These are phyloP conservation scores for Nemania bipapillata DNA, from an alignment of 2,329 filamentous ascomycete species.

Conservation along the genomic window DNA sequence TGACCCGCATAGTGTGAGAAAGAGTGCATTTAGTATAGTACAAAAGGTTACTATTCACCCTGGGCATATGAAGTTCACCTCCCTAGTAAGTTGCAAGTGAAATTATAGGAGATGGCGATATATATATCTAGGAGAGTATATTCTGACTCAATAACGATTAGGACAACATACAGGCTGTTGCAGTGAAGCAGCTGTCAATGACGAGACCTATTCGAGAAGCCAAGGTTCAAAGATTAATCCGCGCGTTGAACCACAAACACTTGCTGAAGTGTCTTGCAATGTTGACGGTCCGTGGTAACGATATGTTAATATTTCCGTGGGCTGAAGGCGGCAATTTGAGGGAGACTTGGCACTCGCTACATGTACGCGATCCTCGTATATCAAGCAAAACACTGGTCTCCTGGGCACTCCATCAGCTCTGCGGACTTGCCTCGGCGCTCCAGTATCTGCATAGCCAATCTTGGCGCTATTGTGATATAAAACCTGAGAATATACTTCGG, in stretches of 20 bases:
- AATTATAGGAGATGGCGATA: background rate
- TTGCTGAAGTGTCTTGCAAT: background rate
- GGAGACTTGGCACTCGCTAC: background rate
- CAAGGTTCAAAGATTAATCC: background rate
- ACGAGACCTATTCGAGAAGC: background rate
- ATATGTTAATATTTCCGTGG: background rate
- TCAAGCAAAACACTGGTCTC: background rate
- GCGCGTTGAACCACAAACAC: background rate
- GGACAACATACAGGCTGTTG: background rate
- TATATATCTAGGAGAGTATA: background rate
- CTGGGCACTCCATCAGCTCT: background rate
- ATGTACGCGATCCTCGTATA: background rate
- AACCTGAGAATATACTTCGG: conserved; percentile 2
- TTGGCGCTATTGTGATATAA: conserved; percentile 54
- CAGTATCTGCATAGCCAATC: background rate
- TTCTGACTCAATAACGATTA: background rate
- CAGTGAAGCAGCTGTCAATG: background rate
- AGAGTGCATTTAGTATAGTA: background rate
- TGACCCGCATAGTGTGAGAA: background rate
- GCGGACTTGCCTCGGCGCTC: background rate
- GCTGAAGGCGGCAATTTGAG: background rate
- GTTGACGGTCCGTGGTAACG: background rate
- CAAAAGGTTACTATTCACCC: background rate
- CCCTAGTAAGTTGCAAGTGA: background rate
- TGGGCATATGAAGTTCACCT: background rate